phyloP scores from a whole-genome alignment of 306 rosid genomes.

The Ormosia semicastrata region DNA sequence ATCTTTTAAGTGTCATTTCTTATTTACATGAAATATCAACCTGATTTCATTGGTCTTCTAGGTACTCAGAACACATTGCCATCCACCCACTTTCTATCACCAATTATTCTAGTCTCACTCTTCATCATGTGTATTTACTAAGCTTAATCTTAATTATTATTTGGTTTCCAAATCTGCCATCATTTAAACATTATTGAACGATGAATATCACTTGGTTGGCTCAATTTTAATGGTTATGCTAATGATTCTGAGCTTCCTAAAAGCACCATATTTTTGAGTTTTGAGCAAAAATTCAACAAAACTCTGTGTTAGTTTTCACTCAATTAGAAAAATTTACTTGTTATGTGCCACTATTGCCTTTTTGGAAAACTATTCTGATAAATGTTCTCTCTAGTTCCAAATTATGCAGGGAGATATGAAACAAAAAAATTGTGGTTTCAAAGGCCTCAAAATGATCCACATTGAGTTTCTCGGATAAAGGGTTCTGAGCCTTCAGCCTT shows the following conservation, averaged over 20 bases:
- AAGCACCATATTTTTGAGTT: slow-evolving; percentile 27
- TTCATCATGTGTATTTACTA: slow-evolving; percentile 15
- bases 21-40: slow-evolving; percentile 36
- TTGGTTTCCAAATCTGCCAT: slow-evolving; percentile 13
- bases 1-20: slow-evolving; percentile 37
- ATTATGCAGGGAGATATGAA: slow-evolving; percentile 13
- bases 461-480: slow-evolving; percentile 5
- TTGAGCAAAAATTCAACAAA: slow-evolving; percentile 1
- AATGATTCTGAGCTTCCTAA: slow-evolving; percentile 27
- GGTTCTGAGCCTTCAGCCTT: background rate
- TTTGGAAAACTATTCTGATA: background rate
- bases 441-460: slow-evolving; percentile 6
- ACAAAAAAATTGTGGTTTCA: background rate
- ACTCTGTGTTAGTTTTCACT: slow-evolving; percentile 17
- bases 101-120: slow-evolving; percentile 24
- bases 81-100: slow-evolving; percentile 32
- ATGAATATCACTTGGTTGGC: slow-evolving; percentile 35
- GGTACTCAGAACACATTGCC: slow-evolving; percentile 29
- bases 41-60: slow-evolving; percentile 27
- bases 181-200: slow-evolving; percentile 27
- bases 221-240: slow-evolving; percentile 22
- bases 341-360: background rate
- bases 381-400: background rate
- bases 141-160: slow-evolving; percentile 30
- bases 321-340: background rate